Evolutionary conservation across 169 alveolate genomes (phyloP), one percentile per base, ranked within the genome.

Genomic region (Plasmodium vivax): DNA sequence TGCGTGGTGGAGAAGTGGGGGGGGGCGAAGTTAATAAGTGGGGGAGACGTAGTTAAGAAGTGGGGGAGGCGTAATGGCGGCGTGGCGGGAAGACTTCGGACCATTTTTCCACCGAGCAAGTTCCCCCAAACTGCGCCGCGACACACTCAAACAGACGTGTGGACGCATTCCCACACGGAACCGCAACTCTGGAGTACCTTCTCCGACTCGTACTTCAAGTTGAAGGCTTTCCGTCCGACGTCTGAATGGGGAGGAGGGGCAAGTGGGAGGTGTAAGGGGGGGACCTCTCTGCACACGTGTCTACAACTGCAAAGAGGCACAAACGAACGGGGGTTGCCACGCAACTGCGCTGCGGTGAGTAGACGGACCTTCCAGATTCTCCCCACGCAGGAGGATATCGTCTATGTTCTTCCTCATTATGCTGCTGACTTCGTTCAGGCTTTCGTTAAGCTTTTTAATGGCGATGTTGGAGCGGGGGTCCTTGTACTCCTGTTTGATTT

Each of bases 391-490:
- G 32, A 96, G 74, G 30, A 96, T 96, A 30, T 96, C 98, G 73
- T 95, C 97, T 68, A 96, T 96, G 81, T 96, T 96, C 62, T 94
- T 95, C 71, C 85, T 95, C 98, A 96, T 96, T 30, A 96, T 96
- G 68, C 93, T 85, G 43, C 97, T 96, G 68, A 96, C 98, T 91
- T 96, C 97, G 82, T 85, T 96, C 32, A 96, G 93, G 85, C 97
- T 96, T 36, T 85, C 95, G 95, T 96, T 96, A 77, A 96, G 85
- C 96, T 94, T 96, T 85, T 95, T 95, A 85, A 96, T 92, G 9
- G 98, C 96, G 73, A 95, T 94, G 73, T 82, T 93, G 47, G 98
- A 96, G 36, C 96, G 94, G 0, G 98, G 98, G 82, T 95, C 96
- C 74, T 95, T 95, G 84, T 95, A 94, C 79, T 92, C 94, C 62